Evolutionary conservation across 2,329 filamentous ascomycete genomes (phyloP), one percentile per base, ranked within the genome.

Genomic region (Fusarium udum): DNA sequence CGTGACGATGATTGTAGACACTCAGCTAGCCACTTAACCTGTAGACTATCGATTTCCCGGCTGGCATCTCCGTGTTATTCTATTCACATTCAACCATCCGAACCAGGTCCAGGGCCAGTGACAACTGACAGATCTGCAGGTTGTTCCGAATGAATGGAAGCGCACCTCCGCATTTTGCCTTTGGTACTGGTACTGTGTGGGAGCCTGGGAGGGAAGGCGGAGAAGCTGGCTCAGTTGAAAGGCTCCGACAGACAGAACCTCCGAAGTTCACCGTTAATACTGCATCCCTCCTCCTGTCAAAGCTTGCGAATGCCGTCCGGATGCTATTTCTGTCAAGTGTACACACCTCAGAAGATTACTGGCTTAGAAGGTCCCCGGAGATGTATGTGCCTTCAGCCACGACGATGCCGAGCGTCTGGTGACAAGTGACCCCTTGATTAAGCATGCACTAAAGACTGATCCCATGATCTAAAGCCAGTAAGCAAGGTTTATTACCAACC

Each of bases 381-480:
- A 18, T 43, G 18, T 28, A 42, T 14, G 18, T 39, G 26, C 31
- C 20, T 40, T 55, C 48, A 55, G 31, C 64, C 45, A 39, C 7
- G 28, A 53, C 18, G 37, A 37, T 51, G 49, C 52, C 46, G 36
- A 32, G 28, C 56, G 56, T 56, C 58, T 34, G 64, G 52, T 69
- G 64, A 72, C 53, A 26, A 52, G 56, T 14, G 46, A 67, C 43
- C 55, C 67, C 63, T 45, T 69, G 39, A 57, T 62, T 39, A 40
- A 46, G 37, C 51, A 69, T 53, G 36, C 70, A 65, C 71, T 64
- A 74, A 72, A 39, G 26, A 60, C 11, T 48, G 43, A 61, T 24
- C 71, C 48, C 71, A 72, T 74, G 71, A 74, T 69, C 67, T 34
- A 12, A 45, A 42, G 31, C 24, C 36, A 46, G 42, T 46, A 49